These are phyloP conservation scores for Gentiana dahurica DNA, from an alignment of 257 asterid genomes.

Conservation along the genomic window DNA sequence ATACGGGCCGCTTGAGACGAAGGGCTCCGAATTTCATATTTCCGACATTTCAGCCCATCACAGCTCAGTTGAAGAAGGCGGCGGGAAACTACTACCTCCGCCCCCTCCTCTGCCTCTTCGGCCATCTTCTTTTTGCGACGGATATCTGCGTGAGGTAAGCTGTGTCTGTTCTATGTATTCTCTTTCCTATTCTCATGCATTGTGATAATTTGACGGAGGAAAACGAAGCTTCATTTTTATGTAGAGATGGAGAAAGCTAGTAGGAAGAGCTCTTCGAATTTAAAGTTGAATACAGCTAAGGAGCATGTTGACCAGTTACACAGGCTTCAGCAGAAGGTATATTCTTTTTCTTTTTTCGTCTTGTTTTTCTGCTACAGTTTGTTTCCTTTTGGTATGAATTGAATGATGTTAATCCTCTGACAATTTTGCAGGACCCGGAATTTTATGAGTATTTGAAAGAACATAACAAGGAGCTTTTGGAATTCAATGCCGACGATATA, in stretches of 20 bases:
- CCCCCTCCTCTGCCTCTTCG: too few species aligned
- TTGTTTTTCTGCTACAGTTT: background rate
- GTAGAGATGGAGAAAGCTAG: constrained; percentile 1
- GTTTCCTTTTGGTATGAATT: background rate
- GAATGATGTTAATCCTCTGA: background rate
- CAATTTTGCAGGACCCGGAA: constrained; percentile 71
- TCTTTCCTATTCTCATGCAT: too few species aligned
- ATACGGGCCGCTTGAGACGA: too few species aligned
- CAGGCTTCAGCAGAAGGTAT: constrained; percentile 66
- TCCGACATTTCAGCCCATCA: too few species aligned
- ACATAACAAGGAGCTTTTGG: constrained; percentile 74
- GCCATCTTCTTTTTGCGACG: too few species aligned
- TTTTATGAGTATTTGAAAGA: constrained; percentile 79
- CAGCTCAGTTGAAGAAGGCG: too few species aligned
- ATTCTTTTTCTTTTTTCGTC: background rate
- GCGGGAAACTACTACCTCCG: too few species aligned
- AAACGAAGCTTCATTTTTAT: background rate
- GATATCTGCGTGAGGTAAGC: too few species aligned
- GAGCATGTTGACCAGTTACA: constrained; percentile 45
- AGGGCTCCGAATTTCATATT: too few species aligned
- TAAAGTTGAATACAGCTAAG: constrained; percentile 39
- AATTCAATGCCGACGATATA: constrained; percentile 56
- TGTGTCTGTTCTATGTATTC: too few species aligned
- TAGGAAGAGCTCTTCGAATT: background rate
- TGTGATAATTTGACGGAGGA: too few species aligned